phyloP scores from a whole-genome alignment of 2,329 filamentous ascomycete genomes.

The Fusarium solani-melongenae region DNA sequence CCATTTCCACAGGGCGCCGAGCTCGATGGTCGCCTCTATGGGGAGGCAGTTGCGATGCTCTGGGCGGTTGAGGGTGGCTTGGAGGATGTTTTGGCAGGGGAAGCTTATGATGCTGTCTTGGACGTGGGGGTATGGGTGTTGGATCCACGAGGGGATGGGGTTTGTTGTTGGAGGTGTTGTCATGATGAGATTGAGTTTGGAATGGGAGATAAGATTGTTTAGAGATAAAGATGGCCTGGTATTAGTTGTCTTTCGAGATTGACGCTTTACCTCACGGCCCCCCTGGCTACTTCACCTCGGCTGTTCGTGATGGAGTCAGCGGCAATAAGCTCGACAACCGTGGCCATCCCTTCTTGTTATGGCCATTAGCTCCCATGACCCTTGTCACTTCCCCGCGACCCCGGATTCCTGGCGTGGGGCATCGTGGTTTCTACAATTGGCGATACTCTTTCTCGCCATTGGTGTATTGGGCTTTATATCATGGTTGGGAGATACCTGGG shows the following conservation, averaged over 20 bases:
- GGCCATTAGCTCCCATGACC: background rate
- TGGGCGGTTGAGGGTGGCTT: slow-evolving; percentile 58
- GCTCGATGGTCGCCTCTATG: slow-evolving; percentile 49
- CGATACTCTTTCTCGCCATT: background rate
- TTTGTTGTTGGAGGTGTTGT: slow-evolving; percentile 40
- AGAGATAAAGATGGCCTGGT: background rate
- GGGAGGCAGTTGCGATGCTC: slow-evolving; percentile 55
- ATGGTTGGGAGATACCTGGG: background rate
- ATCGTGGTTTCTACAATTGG: background rate
- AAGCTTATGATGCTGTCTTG: slow-evolving; percentile 51
- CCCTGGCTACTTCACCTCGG: slow-evolving; percentile 2
- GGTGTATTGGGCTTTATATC: background rate
- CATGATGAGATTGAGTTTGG: slow-evolving; percentile 14
- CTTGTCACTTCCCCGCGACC: background rate
- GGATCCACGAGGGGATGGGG: slow-evolving; percentile 48
- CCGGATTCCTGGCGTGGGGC: background rate
- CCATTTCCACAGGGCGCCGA: slow-evolving; percentile 60
- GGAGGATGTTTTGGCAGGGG: slow-evolving; percentile 53
- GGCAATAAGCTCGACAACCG: background rate
- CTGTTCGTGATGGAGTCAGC: background rate
- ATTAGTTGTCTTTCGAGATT: background rate
- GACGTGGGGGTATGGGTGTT: slow-evolving; percentile 46
- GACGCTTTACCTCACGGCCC: background rate
- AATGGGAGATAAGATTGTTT: background rate
- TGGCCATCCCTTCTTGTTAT: background rate